These are phyloP conservation scores for Avena atlantica DNA, from an alignment of 176 grass and related monocot species.

Conservation along the genomic window DNA sequence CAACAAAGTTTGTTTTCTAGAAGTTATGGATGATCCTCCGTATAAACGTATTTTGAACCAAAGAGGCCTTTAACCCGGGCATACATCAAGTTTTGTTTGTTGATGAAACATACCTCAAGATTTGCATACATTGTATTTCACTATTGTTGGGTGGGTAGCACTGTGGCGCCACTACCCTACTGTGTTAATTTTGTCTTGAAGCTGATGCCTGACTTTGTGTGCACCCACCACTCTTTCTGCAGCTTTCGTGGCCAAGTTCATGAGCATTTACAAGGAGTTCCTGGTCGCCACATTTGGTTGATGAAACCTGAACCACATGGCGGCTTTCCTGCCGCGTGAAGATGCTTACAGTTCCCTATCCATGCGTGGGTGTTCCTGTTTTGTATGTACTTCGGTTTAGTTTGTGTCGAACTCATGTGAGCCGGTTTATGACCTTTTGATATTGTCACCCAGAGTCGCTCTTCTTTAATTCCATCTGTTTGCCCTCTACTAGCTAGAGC, in stretches of 20 bases:
- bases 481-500: background rate
- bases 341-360: background rate
- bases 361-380: background rate
- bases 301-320: conserved; percentile 5
- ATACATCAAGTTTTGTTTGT: background rate
- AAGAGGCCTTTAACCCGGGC: background rate
- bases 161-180: no score
- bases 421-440: background rate
- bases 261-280: conserved; percentile 98
- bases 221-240: conserved; percentile 25
- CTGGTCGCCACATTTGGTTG: conserved; percentile 86
- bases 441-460: background rate
- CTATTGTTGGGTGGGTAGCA: no score
- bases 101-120: background rate
- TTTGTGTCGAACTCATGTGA: conserved; percentile 26
- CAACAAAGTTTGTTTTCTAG: background rate
- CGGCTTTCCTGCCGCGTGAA: background rate
- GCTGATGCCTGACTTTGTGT: background rate
- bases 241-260: conserved; percentile 99
- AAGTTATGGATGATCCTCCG: background rate
- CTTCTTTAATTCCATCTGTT: background rate
- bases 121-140: background rate
- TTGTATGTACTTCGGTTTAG: background rate
- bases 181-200: background rate
- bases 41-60: background rate